Base-by-base conservation (phyloP, 2,329 filamentous ascomycete species). In the Cucurbitaria berberidis region DNA sequence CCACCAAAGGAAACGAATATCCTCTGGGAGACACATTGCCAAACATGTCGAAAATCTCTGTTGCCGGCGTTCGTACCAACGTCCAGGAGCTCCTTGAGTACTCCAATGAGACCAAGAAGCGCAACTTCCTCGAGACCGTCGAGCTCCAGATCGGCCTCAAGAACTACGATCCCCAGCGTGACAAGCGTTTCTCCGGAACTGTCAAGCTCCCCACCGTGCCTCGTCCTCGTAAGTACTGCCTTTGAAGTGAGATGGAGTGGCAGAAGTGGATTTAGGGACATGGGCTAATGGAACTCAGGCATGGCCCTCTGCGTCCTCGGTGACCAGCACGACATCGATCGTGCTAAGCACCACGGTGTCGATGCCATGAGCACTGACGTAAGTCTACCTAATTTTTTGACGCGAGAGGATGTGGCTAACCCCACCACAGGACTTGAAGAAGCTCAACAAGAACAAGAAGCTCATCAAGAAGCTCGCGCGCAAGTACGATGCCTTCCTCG, bases 371-470 rank as follows among this genome's bases (percentile, higher is more conserved):
- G 91, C 76, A 82, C 91, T 68, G 95, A 99, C 76, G 30, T 57
- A 36, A 59, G 58, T 44, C n/a, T 16, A 10, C 27, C 7, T 9
- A 1, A 11, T 18, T 11, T 11, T 8, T 11, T 3, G 6, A 11
- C 1, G 8, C 8, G 26, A 24, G n/a, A 15, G 29, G 36, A 41
- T 35, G 45, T 39, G 36, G 53, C 56, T 57, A 29, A 55, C 51
- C 48, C 42, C 9, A 35, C 41, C 42, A 34, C 30, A 34, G 30
- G 95, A 99, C 82, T 84, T 99, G 84, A 99, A 99, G 91, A 99
- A 99, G 90, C 91, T 99, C 72, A 99, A 99, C 90, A 99, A 99
- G 91, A 99, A 99, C 91, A 98, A 99, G 91, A 99, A 99, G 90
- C 89, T 98, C 77, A 97, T 99, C 89, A 99, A 99, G 92, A 99